These are phyloP conservation scores for Saccharum hybrid DNA, from an alignment of 202 grass and related monocot species.

Conservation along the genomic window DNA sequence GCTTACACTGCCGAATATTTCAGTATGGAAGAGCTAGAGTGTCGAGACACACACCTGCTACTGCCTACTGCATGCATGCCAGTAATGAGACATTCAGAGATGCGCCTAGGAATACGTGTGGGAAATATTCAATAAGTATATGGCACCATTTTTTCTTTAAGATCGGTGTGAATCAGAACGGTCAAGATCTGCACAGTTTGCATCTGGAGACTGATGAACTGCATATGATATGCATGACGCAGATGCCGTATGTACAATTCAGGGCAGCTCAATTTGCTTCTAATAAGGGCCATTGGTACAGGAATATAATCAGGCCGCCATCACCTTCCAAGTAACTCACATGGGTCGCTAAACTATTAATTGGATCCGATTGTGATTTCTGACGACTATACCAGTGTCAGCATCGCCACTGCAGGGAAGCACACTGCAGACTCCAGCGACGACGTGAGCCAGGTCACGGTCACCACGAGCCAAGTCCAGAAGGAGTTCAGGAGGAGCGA, in stretches of 20 bases:
- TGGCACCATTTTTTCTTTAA: background rate
- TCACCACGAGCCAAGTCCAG: no score
- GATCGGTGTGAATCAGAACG: constrained; percentile 26
- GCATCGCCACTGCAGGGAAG: no score
- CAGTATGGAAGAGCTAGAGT: background rate
- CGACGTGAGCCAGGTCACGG: no score
- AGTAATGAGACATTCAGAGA: constrained; percentile 10
- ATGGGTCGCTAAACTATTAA: constrained; percentile 26
- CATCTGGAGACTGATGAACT: background rate
- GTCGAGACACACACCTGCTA: background rate
- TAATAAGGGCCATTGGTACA: background rate
- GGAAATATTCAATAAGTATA: background rate
- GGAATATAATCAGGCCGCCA: background rate
- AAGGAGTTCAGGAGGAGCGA: no score
- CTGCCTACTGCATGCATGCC: background rate
- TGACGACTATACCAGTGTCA: background rate
- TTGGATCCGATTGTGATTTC: constrained; percentile 22
- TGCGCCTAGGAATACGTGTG: background rate
- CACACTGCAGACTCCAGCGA: no score
- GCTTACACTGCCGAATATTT: background rate
- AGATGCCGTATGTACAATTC: background rate
- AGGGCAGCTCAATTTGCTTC: constrained; percentile 2
- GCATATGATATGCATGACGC: background rate
- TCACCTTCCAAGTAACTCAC: constrained; percentile 40
- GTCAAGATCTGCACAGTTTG: constrained; percentile 40